Evolutionary conservation across 495 filamentous ascomycete genomes (phyloP), one percentile per base, ranked within the genome.

Genomic region (Aspergillus asperescens): DNA sequence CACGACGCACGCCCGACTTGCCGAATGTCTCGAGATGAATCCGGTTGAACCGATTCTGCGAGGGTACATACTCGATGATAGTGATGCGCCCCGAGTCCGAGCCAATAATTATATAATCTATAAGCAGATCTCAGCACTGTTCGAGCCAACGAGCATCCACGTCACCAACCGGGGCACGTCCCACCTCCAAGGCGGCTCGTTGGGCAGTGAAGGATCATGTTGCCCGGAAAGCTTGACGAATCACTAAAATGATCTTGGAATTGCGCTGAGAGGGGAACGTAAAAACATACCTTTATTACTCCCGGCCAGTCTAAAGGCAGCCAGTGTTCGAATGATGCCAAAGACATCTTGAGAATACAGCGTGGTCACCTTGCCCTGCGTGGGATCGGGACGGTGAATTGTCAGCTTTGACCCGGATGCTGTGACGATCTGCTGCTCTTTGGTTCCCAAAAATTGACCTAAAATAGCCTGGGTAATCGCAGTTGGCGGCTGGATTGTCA

Each of bases 1-100:
- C 92, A 48, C 94, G 82, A 28, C 94, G 85, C 18, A 96, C 81
- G n/a, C 93, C 94, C 10, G 91, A 96, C 68, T 97, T 97, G 43
- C 94, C 94, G 63, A 95, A 99, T 3, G 94, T 99, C 71, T 99
- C 94, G 28, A 94, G 79, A 62, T 96, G 91, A 53, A 97, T 81
- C 15, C 89, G 82, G 59, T 85, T 86, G 68, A 97, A 96, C 48
- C 83, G 81, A 65, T 96, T 95, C 65, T 89, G 83, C 7, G 86
- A 81, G 10, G 88, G 86, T 16, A 90, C 76, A 67, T 95, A 99
- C 69, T 99, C 91, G 66, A 96, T 77, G 65, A 96, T 89, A 19
- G 89, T 85, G 59, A 97, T 93, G 15, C 92, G 88, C 57, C 94
- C 94, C 25, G 91, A 96, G 69, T 99, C 94, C 20, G 90, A 92